These are phyloP conservation scores for Gynostemma pentaphyllum DNA, from an alignment of 306 rosid species.

Conservation along the genomic window DNA sequence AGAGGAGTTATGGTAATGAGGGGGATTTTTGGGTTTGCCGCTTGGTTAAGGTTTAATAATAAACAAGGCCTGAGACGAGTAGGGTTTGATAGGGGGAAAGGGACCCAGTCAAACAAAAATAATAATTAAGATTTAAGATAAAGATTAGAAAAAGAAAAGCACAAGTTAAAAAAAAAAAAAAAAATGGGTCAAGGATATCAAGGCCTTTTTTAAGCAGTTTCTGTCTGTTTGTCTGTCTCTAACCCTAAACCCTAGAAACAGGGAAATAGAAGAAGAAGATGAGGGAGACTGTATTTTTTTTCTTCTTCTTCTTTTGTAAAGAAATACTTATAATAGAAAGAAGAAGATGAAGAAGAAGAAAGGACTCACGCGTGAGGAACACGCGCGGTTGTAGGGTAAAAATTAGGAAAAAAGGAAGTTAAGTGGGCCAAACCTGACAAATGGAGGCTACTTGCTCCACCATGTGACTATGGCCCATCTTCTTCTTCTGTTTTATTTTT, in stretches of 20 bases:
- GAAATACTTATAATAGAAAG: no score
- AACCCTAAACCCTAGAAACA: background rate
- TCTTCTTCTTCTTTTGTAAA: no score
- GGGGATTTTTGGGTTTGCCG: background rate
- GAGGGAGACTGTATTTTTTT: no score
- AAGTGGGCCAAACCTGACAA: background rate
- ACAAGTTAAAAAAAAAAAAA: background rate
- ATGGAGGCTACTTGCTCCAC: constrained; percentile 2
- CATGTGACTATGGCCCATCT: background rate
- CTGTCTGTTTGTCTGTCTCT: no score
- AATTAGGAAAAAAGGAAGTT: background rate
- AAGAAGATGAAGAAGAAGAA: background rate
- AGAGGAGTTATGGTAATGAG: background rate
- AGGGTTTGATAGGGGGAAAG: background rate
- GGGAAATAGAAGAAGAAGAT: background rate
- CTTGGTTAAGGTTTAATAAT: constrained; percentile 9
- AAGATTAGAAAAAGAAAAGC: background rate
- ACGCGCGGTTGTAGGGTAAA: constrained; percentile 1
- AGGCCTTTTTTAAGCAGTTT: background rate
- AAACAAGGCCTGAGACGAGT: background rate
- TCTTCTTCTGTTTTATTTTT: no score
- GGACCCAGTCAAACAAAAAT: constrained; percentile 8
- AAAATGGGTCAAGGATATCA: background rate
- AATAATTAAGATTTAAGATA: no score
- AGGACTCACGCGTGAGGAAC: background rate